A percentile compares a stretch with the other conserved stretches of the same genome.
These are phyloP conservation scores for Aspergillus novoparasiticus DNA, from an alignment of 2,329 filamentous ascomycete species.

Conservation along the genomic window DNA sequence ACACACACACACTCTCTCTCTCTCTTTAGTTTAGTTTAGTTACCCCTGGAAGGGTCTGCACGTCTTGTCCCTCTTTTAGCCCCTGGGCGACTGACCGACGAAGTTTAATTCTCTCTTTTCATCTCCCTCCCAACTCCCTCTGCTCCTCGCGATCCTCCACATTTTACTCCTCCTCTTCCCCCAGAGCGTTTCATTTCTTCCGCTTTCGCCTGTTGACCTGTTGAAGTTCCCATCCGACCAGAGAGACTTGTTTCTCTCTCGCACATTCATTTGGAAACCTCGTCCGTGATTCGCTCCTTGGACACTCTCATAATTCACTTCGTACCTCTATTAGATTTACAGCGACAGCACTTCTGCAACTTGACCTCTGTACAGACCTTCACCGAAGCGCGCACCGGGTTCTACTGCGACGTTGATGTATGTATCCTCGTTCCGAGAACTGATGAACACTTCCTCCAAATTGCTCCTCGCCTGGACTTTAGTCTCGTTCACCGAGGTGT, in stretches of 20 bases:
- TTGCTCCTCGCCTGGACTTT: not conserved
- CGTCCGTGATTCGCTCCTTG: conserved; percentile 28
- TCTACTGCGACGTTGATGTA: conserved; percentile 33
- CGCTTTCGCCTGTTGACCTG: conserved; percentile 26
- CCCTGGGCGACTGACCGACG: conserved; percentile 18
- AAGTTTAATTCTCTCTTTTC: conserved; percentile 22
- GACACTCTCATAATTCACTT: conserved; percentile 15
- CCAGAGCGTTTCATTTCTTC: conserved; percentile 24
- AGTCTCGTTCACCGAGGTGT: not conserved
- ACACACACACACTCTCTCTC: not conserved
- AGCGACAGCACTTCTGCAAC: conserved; percentile 8
- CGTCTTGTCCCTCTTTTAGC: conserved; percentile 13
- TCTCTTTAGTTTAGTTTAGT: conserved; percentile 5
- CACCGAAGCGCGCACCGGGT: conserved; percentile 29
- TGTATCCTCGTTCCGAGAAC: conserved; percentile 15
- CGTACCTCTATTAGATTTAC: not conserved
- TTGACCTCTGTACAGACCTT: conserved; percentile 30
- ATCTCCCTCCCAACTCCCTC: conserved; percentile 27
- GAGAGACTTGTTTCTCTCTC: conserved; percentile 43
- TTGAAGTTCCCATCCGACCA: conserved; percentile 44
- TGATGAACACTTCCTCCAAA: not conserved
- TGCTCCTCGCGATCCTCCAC: conserved; percentile 23
- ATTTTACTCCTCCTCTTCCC: conserved; percentile 26
- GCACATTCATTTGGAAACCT: conserved; percentile 44
- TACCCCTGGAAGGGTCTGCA: conserved; percentile 17